Base-by-base conservation (phyloP, 495 filamentous ascomycete genomes). In the Diplogelasinospora grovesii region DNA sequence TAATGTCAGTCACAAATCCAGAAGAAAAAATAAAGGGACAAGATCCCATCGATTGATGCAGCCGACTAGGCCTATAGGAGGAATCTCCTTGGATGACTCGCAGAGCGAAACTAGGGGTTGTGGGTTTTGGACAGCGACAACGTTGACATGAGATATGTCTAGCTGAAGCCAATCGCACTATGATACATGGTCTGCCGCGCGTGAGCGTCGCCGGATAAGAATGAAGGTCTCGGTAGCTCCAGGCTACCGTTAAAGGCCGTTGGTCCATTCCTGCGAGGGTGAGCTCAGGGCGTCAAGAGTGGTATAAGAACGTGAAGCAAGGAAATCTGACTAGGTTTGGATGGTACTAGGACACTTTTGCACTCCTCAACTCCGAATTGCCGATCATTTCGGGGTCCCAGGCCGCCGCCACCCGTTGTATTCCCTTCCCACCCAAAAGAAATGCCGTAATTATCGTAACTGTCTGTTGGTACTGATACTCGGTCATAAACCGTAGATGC, bases 51-150 rank as follows among this genome's bases (percentile, higher is more conserved):
- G 31, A 49, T 49, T 51, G 21, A 27, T 14, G 34, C 28, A 25
- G 33, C 33, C 48, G 26, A 46, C 34, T 39, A 21, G 48, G 38
- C 43, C 43, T 47, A 47, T 48, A 16, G 15, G 32, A 8, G 2
- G 14, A 30, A 30, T 10, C n/a, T n/a, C 29, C 29, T 21, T 31
- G 23, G 25, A 34, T 18, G 26, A 40, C 10, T 16, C 8, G 39
- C 15, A 22, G 34, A 34, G 28, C 13, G 29, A 29, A 9, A 19
- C 20, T 13, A 32, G 33, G 33, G 24, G 33, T 5, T n/a, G 19
- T 21, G 23, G 22, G 22, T 2, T 37, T 31, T 19, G 14, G 24
- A 37, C 20, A 24, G 24, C 25, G n/a, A 29, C 32, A 38, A 27
- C 32, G n/a, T 14, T 1, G n/a, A 44, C 8, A 44, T 6, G 33